These are phyloP conservation scores for Metschnikowia proteae DNA, from an alignment of 805 yeast species.

Conservation along the genomic window DNA sequence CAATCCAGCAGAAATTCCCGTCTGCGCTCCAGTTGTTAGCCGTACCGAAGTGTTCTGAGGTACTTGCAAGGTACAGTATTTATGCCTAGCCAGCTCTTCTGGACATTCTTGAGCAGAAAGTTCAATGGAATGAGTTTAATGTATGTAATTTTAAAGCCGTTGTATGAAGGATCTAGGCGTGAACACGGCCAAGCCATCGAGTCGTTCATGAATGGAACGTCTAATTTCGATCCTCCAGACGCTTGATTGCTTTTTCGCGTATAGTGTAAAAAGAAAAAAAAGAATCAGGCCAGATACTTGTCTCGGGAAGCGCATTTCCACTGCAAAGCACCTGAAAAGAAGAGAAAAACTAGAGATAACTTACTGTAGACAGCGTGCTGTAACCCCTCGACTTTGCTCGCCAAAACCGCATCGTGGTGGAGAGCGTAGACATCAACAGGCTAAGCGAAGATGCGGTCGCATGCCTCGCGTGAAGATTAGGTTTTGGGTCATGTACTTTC, in stretches of 20 bases:
- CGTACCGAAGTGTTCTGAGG: too few relatives aligned
- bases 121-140: too few relatives aligned
- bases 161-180: neutral
- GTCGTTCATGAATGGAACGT: neutral
- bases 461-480: constrained; percentile 2
- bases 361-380: neutral
- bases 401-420: neutral
- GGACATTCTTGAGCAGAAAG: too few relatives aligned
- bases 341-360: neutral
- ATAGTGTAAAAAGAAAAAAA: neutral
- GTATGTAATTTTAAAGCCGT: too few relatives aligned
- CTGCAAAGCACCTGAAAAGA: neutral
- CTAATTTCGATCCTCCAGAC: neutral
- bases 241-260: constrained; percentile 5
- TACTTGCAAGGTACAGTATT: too few relatives aligned
- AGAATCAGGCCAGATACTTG: neutral
- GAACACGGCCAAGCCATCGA: neutral
- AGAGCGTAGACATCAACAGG: neutral
- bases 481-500: constrained; percentile 1
- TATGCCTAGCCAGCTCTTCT: too few relatives aligned
- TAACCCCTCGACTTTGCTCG: neutral
- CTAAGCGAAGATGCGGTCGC: constrained; percentile 3
- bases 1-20: too few relatives aligned
- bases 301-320: neutral
- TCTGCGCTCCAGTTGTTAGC: too few relatives aligned